Evolutionary conservation across 129 eudicot species (phyloP).

Genomic region (Gnaphalium uliginosum): DNA sequence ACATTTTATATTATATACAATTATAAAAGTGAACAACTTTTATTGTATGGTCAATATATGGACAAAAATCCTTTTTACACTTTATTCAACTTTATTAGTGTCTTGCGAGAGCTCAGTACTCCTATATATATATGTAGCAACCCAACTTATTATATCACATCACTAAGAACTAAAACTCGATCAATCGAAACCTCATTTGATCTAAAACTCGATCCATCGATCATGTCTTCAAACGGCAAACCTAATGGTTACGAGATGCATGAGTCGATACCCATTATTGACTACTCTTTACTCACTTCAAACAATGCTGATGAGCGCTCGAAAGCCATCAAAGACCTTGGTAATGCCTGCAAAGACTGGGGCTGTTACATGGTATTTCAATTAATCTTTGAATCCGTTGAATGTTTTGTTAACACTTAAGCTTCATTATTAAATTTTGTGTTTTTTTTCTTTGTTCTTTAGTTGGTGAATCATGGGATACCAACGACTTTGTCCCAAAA

Average conservation of each 20-base stretch:
- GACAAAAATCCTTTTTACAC: no score
- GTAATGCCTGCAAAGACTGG: slow-evolving; percentile 13
- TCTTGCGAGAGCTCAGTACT: neutral
- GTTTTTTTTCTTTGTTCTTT: no score
- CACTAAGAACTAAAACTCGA: neutral
- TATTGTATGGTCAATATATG: no score
- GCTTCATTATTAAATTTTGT: neutral
- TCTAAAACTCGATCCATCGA: neutral
- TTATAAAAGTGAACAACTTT: no score
- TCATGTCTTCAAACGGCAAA: neutral
- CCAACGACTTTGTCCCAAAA: neutral
- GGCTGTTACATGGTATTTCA: neutral
- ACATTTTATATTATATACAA: no score
- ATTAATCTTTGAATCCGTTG: neutral
- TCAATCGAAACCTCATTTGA: neutral
- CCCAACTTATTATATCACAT: neutral
- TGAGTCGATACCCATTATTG: neutral
- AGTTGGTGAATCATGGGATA: slow-evolving; percentile 11
- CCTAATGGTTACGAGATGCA: neutral
- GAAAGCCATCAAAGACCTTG: slow-evolving; percentile 1
- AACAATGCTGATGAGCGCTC: neutral
- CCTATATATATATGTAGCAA: neutral
- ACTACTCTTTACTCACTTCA: slow-evolving; percentile 4
- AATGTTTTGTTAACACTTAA: neutral
- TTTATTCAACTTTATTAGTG: no score